Percentiles rank a stretch among this genome's conserved stretches.
Conservation (phyloP, 1,284 basidiomycete genomes). For the Termitomyces sp. region DNA sequence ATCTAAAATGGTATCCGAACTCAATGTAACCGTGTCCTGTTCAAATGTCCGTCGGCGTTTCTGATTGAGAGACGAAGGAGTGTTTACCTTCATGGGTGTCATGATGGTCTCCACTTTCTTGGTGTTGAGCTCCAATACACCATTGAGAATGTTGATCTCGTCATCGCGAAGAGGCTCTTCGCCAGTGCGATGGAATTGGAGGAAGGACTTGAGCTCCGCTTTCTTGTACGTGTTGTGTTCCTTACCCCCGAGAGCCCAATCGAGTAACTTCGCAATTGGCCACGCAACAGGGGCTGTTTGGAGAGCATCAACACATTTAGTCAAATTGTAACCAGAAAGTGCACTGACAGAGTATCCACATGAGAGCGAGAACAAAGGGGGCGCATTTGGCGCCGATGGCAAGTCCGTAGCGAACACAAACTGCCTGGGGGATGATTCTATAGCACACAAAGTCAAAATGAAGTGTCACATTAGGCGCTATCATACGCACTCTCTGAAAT, state of each 20-base stretch:
- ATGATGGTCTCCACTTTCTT: constrained; percentile 83
- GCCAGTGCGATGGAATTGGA: constrained; percentile 85
- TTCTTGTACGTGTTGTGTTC: constrained; percentile 84
- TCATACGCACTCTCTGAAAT: constrained; percentile 42
- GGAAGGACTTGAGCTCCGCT: constrained; percentile 88
- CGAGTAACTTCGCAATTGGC: constrained; percentile 85
- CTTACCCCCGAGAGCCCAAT: constrained; percentile 68
- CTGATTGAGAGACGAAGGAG: not conserved
- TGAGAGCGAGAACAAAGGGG: constrained; percentile 74
- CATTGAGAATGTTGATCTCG: constrained; percentile 85
- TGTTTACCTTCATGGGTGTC: constrained; percentile 72
- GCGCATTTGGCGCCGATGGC: constrained; percentile 84
- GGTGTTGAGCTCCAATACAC: constrained; percentile 80
- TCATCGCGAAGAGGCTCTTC: constrained; percentile 87
- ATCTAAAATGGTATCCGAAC: constrained; percentile 76
- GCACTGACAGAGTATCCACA: constrained; percentile 70
- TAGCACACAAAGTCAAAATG: constrained; percentile 22
- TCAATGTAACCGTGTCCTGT: constrained; percentile 76
- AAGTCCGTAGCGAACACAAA: constrained; percentile 88
- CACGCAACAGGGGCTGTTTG: constrained; percentile 74
- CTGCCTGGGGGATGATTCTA: constrained; percentile 84
- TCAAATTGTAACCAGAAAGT: not conserved
- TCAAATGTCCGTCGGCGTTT: not conserved
- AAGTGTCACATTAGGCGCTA: constrained; percentile 14
- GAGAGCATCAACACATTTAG: not conserved